Evolutionary conservation across 1,284 basidiomycete genomes (phyloP), one percentile per base, ranked within the genome.

Genomic region (Cutaneotrichosporon cutaneum): DNA sequence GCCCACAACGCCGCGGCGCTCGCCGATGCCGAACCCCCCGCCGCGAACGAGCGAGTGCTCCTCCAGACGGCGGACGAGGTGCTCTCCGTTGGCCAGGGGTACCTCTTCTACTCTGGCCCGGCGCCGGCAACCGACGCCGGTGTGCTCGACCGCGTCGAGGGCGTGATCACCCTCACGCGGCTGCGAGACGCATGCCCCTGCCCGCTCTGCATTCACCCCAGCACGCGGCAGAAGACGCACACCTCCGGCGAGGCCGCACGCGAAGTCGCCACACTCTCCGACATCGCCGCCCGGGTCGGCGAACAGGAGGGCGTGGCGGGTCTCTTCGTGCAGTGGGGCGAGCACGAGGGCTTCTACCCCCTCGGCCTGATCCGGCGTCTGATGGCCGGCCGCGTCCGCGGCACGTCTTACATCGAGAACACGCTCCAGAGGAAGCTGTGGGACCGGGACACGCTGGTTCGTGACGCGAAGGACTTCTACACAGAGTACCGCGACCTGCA

Each of bases 181-280:
- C 81, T 88, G 5, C 81, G 86, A 22, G 87, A 88, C 69, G 79
- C 83, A 0, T 88, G 86, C 67, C 80, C 80, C 39, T 85, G 85
- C 65, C 70, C 78, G 0, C 71, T 79, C 9, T 90, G 87, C 62
- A 81, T 92, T 6, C 88, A 94, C 71, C 85, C 87, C 0, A 83
- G 85, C n/a, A 90, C 88, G 0, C 80, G 79, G 11, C 91, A 94
- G 77, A 90, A 90, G 66, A 82, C 92, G 1, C 87, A 88, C 72
- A 90, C 79, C 5, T 82, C 62, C 2, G 62, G 62, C 35, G 65
- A 67, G 52, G 65, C 65, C 14, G 53, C 30, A 16, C 60, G 62
- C 32, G 42, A 54, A 4, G 60, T 64, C n/a, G 42, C 32, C 21
- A n/a, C 10, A 18, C 30, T 30, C 14, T 84, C 0, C 63, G 82